phyloP scores from a whole-genome alignment of 805 yeast genomes.

The Monosporozyma servazzii region DNA sequence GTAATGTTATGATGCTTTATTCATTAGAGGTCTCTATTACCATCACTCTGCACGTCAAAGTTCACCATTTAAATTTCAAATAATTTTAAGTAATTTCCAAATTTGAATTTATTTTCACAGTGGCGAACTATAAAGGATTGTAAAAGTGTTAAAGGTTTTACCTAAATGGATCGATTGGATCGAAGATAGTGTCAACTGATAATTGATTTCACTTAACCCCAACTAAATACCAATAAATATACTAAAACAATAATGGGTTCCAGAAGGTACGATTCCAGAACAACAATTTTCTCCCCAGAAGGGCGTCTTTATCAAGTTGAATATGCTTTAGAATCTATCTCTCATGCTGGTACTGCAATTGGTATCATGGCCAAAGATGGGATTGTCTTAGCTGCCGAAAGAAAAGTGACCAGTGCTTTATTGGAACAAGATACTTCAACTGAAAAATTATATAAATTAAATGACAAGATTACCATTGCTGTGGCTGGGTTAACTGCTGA shows the following conservation, averaged over 20 bases:
- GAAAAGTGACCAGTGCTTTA: slow-evolving; percentile 85
- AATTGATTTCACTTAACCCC: background rate
- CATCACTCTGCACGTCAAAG: background rate
- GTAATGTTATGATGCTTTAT: background rate
- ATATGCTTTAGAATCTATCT: slow-evolving; percentile 93
- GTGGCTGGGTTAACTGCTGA: slow-evolving; percentile 99
- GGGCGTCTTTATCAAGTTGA: slow-evolving; percentile 96
- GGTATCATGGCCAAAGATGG: slow-evolving; percentile 85
- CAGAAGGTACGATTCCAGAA: slow-evolving; percentile 98
- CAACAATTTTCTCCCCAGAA: slow-evolving; percentile 97
- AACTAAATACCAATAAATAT: background rate
- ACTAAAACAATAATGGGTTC: slow-evolving; percentile 44
- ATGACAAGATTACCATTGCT: slow-evolving; percentile 78
- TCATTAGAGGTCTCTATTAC: background rate
- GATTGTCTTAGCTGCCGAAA: slow-evolving; percentile 92
- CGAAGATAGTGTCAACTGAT: background rate
- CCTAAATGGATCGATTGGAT: background rate
- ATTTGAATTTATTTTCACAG: background rate
- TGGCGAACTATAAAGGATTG: background rate
- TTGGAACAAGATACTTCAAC: slow-evolving; percentile 90
- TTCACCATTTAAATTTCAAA: background rate
- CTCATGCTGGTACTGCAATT: slow-evolving; percentile 96
- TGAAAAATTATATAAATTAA: slow-evolving; percentile 82
- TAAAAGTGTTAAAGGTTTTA: background rate
- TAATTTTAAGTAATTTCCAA: background rate